Conservation (phyloP, 352 stramenopile genomes). For the Globisporangium polare region DNA sequence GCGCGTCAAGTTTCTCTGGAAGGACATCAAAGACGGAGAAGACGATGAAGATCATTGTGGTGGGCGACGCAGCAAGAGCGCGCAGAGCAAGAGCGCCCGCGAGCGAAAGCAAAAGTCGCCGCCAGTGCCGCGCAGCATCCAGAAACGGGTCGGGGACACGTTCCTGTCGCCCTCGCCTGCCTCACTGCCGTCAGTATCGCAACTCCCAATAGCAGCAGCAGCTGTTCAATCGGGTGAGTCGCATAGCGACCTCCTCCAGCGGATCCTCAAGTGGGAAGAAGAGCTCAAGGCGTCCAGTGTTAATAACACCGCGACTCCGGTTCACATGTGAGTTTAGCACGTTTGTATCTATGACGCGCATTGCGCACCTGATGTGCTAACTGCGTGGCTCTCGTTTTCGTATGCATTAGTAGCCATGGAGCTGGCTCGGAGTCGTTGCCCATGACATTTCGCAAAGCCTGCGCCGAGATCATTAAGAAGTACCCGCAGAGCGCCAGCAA, state of each 20-base stretch:
- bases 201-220: not conserved
- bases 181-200: not conserved
- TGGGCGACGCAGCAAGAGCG: not conserved
- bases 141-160: not conserved
- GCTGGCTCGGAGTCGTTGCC: not conserved
- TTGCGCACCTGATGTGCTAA: not conserved
- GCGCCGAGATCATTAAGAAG: slow-evolving; percentile 31
- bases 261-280: slow-evolving; percentile 5
- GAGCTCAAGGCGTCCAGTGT: slow-evolving; percentile 4
- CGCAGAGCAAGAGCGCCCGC: not conserved
- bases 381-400: not conserved
- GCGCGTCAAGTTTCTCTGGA: slow-evolving; percentile 16
- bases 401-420: not conserved
- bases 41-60: not conserved
- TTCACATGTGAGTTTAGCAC: not conserved
- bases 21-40: slow-evolving; percentile 8
- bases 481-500: slow-evolving; percentile 29
- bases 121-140: slow-evolving; percentile 5
- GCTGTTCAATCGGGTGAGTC: not conserved
- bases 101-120: not conserved
- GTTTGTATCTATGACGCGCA: not conserved
- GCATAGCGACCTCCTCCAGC: not conserved
- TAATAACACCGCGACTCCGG: not conserved
- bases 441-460: slow-evolving; percentile 25
- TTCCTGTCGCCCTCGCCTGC: not conserved